Evolutionary conservation across 108 stramenopile genomes (phyloP).

Genomic region (Pseudonitzschia delicatissima): DNA sequence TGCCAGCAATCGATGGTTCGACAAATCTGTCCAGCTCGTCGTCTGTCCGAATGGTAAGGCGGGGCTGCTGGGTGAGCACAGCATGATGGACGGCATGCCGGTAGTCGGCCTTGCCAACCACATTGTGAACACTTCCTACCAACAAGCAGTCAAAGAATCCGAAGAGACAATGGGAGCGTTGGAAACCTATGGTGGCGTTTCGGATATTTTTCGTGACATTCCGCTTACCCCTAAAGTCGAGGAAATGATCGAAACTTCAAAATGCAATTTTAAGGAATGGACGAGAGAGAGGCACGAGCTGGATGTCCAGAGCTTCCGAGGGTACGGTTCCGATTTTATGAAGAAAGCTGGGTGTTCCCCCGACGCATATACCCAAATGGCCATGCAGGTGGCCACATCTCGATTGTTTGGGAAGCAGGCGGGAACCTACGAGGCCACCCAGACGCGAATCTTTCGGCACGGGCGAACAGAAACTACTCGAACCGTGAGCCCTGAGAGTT

Average conservation of each 20-base stretch:
- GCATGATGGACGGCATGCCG: conserved; percentile 94
- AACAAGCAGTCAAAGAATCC: conserved; percentile 38
- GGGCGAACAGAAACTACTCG: conserved; percentile 85
- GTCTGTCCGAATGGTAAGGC: conserved; percentile 83
- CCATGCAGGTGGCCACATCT: conserved; percentile 82
- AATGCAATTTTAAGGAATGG: neutral
- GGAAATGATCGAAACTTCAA: conserved; percentile 12
- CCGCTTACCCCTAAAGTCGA: neutral
- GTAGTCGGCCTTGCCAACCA: conserved; percentile 64
- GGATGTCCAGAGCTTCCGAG: conserved; percentile 63
- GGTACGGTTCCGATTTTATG: conserved; percentile 69
- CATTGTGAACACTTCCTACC: conserved; percentile 56
- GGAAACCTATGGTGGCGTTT: conserved; percentile 26
- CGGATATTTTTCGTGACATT: conserved; percentile 53
- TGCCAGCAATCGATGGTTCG: conserved; percentile 84
- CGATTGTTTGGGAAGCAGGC: conserved; percentile 71
- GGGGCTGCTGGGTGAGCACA: conserved; percentile 81
- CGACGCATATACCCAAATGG: conserved; percentile 87
- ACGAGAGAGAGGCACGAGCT: conserved; percentile 44
- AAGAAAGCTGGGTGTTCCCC: conserved; percentile 80
- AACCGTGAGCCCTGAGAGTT: conserved; percentile 54
- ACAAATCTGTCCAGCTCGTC: conserved; percentile 85
- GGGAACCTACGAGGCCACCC: conserved; percentile 84
- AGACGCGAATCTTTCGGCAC: conserved; percentile 69
- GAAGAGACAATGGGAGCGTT: too few relatives aligned